Conservation (phyloP, 202 grass and related monocot genomes). For the Zizania palustris region DNA sequence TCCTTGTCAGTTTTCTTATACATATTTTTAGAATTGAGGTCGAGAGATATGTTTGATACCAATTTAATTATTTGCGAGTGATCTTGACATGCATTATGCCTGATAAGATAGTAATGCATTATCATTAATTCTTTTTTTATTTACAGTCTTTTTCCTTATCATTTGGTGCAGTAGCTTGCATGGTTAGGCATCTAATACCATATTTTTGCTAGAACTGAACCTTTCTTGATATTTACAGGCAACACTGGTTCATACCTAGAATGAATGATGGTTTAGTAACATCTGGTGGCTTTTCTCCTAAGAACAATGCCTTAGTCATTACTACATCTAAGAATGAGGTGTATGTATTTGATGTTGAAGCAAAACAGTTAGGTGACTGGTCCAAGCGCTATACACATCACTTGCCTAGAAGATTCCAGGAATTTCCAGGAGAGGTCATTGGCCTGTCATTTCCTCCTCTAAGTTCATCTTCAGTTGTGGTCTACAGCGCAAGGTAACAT, state of each 20-base stretch:
- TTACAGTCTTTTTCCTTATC: constrained; percentile 14
- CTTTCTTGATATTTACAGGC: constrained; percentile 51
- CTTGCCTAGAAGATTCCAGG: constrained; percentile 86
- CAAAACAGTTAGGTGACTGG: constrained; percentile 91
- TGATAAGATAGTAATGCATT: constrained; percentile 16
- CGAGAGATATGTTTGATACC: constrained; percentile 57
- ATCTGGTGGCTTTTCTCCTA: constrained; percentile 88
- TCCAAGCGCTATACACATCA: constrained; percentile 66
- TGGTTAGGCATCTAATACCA: background rate
- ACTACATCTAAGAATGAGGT: constrained; percentile 94
- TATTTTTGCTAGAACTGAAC: background rate
- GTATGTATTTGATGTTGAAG: constrained; percentile 90
- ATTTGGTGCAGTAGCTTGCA: background rate
- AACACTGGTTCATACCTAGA: constrained; percentile 90
- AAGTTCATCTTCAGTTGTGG: constrained; percentile 62
- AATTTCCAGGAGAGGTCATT: constrained; percentile 96
- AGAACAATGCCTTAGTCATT: constrained; percentile 76
- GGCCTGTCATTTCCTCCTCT: constrained; percentile 75
- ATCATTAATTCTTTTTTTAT: background rate
- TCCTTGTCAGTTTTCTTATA: background rate
- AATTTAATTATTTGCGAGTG: constrained; percentile 1
- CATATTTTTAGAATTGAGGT: constrained; percentile 70
- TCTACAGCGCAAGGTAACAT: constrained; percentile 85
- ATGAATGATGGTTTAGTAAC: constrained; percentile 91
- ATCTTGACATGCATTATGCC: background rate